A percentile compares a stretch with the other conserved stretches of the same genome.
Evolutionary conservation across 2,329 filamentous ascomycete genomes (phyloP).

Genomic region (Chaetomiaceae sp.): DNA sequence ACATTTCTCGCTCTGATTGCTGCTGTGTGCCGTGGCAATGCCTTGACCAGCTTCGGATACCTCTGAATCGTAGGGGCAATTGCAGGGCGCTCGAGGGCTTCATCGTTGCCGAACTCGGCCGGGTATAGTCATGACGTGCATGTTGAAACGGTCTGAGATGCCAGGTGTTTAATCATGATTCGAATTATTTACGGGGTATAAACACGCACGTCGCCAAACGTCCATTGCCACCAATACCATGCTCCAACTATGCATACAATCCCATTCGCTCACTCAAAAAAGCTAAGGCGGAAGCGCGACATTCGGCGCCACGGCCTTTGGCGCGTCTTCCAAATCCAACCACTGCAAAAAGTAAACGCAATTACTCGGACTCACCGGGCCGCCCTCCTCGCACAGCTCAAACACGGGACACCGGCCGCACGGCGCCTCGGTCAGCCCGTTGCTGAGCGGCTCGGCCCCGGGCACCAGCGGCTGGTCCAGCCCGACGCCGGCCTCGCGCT

Average conservation of each 20-base stretch:
- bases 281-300: constrained; percentile 2
- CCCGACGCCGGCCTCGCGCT: constrained; percentile 29
- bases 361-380: constrained; percentile 81
- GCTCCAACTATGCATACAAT: neutral
- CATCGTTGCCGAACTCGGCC: no score
- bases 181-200: no score
- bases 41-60: no score
- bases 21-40: no score
- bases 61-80: no score
- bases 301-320: constrained; percentile 4
- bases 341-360: constrained; percentile 91
- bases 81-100: no score
- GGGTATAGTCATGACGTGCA: no score
- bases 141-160: no score
- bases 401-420: constrained; percentile 93
- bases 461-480: constrained; percentile 23
- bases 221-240: neutral
- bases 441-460: constrained; percentile 45
- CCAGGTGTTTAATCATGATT: no score
- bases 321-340: constrained; percentile 49
- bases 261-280: constrained; percentile 5
- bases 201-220: neutral
- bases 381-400: constrained; percentile 84
- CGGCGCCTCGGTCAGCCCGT: constrained; percentile 80
- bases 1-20: no score